Evolutionary conservation across 1,284 basidiomycete species (phyloP).

Genomic region (Cryptococcus sp.): DNA sequence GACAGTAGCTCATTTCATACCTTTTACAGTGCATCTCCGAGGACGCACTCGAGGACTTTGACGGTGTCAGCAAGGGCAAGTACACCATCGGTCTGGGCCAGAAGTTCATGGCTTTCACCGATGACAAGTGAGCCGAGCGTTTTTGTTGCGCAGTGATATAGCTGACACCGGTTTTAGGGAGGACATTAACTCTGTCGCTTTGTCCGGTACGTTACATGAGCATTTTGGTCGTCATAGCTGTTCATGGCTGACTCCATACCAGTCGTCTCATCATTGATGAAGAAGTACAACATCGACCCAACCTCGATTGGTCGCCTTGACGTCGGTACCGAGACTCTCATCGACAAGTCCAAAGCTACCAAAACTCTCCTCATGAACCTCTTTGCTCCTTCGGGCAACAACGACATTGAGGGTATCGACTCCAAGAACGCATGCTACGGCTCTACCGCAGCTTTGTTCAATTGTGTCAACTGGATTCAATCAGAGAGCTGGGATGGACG

Average conservation of each 20-base stretch:
- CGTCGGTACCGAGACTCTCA: constrained; percentile 98
- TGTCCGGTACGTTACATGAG: constrained; percentile 72
- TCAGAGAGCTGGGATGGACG: constrained; percentile 97
- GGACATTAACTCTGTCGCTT: constrained; percentile 97
- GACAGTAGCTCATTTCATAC: background rate
- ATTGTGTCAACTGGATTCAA: constrained; percentile 96
- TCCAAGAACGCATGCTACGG: constrained; percentile 99
- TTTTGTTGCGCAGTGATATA: background rate
- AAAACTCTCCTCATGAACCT: constrained; percentile 99
- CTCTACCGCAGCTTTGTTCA: constrained; percentile 96
- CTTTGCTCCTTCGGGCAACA: constrained; percentile 87
- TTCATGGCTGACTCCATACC: background rate
- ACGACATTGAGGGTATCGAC: constrained; percentile 97
- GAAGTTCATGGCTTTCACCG: constrained; percentile 96
- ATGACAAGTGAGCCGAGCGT: constrained; percentile 64
- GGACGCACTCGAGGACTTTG: constrained; percentile 90
- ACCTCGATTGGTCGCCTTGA: constrained; percentile 95
- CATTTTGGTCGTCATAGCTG: background rate
- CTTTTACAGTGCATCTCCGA: constrained; percentile 84
- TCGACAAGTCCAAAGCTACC: constrained; percentile 99
- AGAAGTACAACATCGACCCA: constrained; percentile 96
- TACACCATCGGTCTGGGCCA: constrained; percentile 99
- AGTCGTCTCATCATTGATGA: constrained; percentile 83
- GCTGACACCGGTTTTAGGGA: constrained; percentile 56
- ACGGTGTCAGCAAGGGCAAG: constrained; percentile 93